Percentiles rank a stretch among this genome's conserved stretches.
phyloP scores from a whole-genome alignment of 805 yeast genomes.

The Tanozyma kutaoensis region DNA sequence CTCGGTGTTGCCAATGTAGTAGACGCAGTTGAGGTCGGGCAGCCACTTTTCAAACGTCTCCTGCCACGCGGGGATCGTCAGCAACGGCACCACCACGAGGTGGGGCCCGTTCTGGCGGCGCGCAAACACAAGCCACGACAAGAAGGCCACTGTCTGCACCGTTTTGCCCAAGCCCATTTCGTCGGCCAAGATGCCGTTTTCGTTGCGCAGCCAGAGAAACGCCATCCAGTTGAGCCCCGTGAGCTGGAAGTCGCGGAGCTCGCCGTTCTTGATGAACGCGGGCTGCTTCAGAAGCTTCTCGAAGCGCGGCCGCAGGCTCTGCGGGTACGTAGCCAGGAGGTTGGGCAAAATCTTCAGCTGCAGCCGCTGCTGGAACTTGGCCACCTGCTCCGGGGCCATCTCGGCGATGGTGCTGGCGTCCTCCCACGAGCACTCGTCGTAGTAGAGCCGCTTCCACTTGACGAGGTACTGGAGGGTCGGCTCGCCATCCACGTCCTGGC shows the following conservation, averaged over 20 bases:
- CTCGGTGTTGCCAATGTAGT: slow-evolving; percentile 83
- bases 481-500: slow-evolving; percentile 48
- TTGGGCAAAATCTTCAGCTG: slow-evolving; percentile 79
- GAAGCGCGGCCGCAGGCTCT: slow-evolving; percentile 65
- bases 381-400: slow-evolving; percentile 73
- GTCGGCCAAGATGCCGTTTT: slow-evolving; percentile 94
- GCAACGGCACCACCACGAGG: slow-evolving; percentile 87
- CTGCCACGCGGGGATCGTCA: slow-evolving; percentile 98
- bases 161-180: slow-evolving; percentile 99
- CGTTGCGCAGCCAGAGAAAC: slow-evolving; percentile 92
- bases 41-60: slow-evolving; percentile 97
- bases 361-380: slow-evolving; percentile 66
- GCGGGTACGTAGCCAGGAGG: slow-evolving; percentile 64
- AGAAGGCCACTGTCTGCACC: slow-evolving; percentile 88
- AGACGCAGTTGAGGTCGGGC: slow-evolving; percentile 87
- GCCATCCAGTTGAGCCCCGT: slow-evolving; percentile 99
- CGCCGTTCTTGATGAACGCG: slow-evolving; percentile 77
- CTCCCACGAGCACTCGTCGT: slow-evolving; percentile 97
- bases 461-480: slow-evolving; percentile 70
- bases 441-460: slow-evolving; percentile 87
- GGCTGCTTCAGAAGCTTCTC: slow-evolving; percentile 85
- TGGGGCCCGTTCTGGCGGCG: slow-evolving; percentile 98
- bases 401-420: slow-evolving; percentile 77
- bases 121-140: slow-evolving; percentile 90
- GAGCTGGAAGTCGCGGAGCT: slow-evolving; percentile 90